A percentile compares a stretch with the other conserved stretches of the same genome.
Conservation (phyloP, 176 grass and related monocot genomes). For the Microstegium vimineum region DNA sequence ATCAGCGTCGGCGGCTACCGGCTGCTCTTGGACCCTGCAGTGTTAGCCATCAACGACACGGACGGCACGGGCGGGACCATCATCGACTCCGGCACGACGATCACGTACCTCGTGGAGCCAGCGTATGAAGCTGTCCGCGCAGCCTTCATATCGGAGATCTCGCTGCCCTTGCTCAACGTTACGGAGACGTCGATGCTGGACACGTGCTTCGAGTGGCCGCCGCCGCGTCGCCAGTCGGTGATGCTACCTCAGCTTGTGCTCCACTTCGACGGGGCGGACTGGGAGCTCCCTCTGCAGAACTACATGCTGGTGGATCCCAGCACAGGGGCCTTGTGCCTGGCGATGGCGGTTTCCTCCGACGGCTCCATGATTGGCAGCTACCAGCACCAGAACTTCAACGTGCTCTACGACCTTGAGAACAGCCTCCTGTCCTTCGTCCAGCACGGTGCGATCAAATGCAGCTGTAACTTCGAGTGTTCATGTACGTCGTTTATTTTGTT, state of each 20-base stretch:
- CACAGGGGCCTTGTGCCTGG: conserved; percentile 43
- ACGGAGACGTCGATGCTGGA: conserved; percentile 19
- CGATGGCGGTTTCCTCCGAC: conserved; percentile 30
- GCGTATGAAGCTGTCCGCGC: conserved; percentile 28
- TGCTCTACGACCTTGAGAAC: conserved; percentile 59
- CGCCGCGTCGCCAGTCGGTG: conserved; percentile 11
- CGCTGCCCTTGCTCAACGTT: conserved; percentile 13
- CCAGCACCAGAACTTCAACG: conserved; percentile 51
- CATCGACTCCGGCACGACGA: conserved; percentile 49
- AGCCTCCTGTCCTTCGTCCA: conserved; percentile 42
- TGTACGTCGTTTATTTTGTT: background rate
- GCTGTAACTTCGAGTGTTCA: background rate
- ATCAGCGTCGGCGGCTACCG: conserved; percentile 44
- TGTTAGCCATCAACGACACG: conserved; percentile 52
- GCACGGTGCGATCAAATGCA: conserved; percentile 36
- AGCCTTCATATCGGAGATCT: conserved; percentile 21
- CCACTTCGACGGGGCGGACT: conserved; percentile 46
- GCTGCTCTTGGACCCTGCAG: conserved; percentile 19
- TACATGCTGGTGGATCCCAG: conserved; percentile 30
- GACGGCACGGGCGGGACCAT: conserved; percentile 50
- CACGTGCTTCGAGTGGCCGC: conserved; percentile 57
- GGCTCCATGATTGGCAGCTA: conserved; percentile 52
- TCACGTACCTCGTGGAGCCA: conserved; percentile 37
- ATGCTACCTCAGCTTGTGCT: conserved; percentile 29
- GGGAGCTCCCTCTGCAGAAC: conserved; percentile 45